Percentiles rank a stretch among this genome's conserved stretches.
Conservation (phyloP, 1,284 basidiomycete species). For the Cutaneotrichosporon cavernicola region DNA sequence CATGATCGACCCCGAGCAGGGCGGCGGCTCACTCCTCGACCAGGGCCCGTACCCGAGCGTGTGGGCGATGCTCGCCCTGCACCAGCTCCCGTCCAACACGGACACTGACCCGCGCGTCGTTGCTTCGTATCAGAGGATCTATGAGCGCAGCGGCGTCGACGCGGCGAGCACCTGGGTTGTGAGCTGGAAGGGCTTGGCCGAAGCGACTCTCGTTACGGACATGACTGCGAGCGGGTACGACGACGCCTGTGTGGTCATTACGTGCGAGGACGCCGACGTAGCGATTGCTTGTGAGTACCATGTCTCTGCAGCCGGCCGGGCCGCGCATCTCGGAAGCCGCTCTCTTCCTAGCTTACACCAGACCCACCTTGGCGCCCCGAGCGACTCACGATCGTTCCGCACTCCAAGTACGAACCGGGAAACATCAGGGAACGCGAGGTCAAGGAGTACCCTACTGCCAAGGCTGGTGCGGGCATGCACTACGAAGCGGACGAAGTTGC, state of each 20-base stretch:
- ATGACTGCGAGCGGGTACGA: constrained; percentile 30
- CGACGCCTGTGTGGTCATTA: constrained; percentile 35
- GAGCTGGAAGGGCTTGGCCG: constrained; percentile 59
- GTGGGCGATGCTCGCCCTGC: constrained; percentile 77
- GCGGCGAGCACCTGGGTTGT: constrained; percentile 72
- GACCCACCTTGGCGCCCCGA: constrained; percentile 40
- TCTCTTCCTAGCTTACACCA: constrained; percentile 16
- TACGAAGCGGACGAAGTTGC: constrained; percentile 66
- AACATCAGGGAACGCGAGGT: constrained; percentile 31
- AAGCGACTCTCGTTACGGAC: constrained; percentile 39
- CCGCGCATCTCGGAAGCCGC: too few species aligned
- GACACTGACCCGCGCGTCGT: constrained; percentile 61
- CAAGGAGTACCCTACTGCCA: constrained; percentile 59
- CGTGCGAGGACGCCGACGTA: constrained; percentile 46
- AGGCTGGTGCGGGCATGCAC: constrained; percentile 55
- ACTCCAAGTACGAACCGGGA: constrained; percentile 60
- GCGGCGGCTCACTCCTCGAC: constrained; percentile 81
- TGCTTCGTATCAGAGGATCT: constrained; percentile 52
- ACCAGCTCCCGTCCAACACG: constrained; percentile 65
- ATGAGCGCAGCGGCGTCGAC: constrained; percentile 75
- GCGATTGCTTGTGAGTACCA: constrained; percentile 39
- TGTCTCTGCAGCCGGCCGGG: neutral
- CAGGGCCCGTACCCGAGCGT: constrained; percentile 78
- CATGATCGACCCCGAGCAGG: constrained; percentile 74
- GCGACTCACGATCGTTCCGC: constrained; percentile 48